Percentiles rank a stretch among this genome's conserved stretches.
Evolutionary conservation across 768 basidiomycete genomes (phyloP).

Genomic region (Aureoboletus auriporus): DNA sequence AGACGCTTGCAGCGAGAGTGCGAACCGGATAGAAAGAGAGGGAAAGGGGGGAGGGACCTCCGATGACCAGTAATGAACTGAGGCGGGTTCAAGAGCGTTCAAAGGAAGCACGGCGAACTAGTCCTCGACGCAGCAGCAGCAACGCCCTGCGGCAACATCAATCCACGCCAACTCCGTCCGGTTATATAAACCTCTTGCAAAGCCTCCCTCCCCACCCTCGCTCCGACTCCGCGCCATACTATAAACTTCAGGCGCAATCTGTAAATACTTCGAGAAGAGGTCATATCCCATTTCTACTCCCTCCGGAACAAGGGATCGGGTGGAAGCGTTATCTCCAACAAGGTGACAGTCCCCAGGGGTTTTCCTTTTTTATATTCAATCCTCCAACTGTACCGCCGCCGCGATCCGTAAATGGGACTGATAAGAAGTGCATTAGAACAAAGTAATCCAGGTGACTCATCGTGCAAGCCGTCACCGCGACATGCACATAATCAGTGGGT

Average conservation of each 20-base stretch:
- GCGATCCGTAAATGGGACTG: too few relatives aligned
- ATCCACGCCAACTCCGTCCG: slow-evolving; percentile 5
- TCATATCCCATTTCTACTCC: neutral
- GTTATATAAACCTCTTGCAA: slow-evolving; percentile 17
- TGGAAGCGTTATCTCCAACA: slow-evolving; percentile 16
- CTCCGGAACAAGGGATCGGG: too few relatives aligned
- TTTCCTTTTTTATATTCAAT: neutral
- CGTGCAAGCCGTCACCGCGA: too few relatives aligned
- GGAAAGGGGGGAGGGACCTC: neutral
- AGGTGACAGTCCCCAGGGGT: neutral
- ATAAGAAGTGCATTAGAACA: too few relatives aligned
- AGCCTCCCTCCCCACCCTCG: slow-evolving; percentile 10
- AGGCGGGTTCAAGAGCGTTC: too few relatives aligned
- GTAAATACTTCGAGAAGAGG: slow-evolving; percentile 9
- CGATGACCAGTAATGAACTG: neutral
- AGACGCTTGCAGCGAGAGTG: too few relatives aligned
- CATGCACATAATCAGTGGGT: too few relatives aligned
- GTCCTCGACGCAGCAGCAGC: neutral
- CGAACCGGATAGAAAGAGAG: neutral
- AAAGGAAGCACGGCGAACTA: neutral
- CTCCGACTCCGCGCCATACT: slow-evolving; percentile 16
- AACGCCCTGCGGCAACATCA: neutral
- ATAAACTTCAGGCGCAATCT: slow-evolving; percentile 15
- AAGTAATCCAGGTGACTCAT: too few relatives aligned
- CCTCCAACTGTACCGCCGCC: neutral